Base-by-base conservation (phyloP, 2,329 filamentous ascomycete genomes). In the Annulohypoxylon truncatum region DNA sequence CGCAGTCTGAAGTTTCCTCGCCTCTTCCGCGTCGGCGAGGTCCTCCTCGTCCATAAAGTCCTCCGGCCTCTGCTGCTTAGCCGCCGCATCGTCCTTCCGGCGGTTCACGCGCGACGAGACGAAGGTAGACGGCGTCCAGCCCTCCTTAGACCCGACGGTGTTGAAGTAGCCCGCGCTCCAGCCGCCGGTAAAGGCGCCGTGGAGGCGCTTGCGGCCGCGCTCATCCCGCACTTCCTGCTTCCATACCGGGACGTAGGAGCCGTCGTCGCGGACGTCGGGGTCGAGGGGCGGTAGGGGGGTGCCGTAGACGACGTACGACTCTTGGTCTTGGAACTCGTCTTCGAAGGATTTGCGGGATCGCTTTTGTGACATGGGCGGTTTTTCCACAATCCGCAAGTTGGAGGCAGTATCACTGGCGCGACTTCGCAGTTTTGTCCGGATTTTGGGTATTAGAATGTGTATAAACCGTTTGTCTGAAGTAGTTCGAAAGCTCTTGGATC, bases 31-130 rank as follows among this genome's bases (percentile, higher is more conserved):
- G 77, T 97, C 94, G 5, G 91, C 92, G 31, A 97, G 83, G 78
- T 99, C 96, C 77, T 99, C 96, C 42, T 97, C 95, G 74, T 99
- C 96, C 96, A 99, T 99, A 73, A 94, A 98, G 76, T 98, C 94
- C 78, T 98, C 94, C 0, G 89, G 87, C 50, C 90, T 88, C 75
- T 92, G 89, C 68, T 85, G 79, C 18, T 59, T 44, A 2, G 66
- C 44, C 2, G 58, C 72, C 67, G 83, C 64, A 31, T 82, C 84
- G 81, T 92, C 87, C 75, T 92, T 92, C 69, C 86, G 89, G 60
- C 94, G 91, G 74, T 92, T 93, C 38, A 87, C 82, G 22, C 96
- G 91, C 54, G 94, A 97, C 5, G 95, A 98, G 8, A 97, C 90
- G 78, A 98, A 99, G 0, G 92, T 91, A 20, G 93, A 90, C 1